phyloP scores from a whole-genome alignment of 139 green algal species.

The Chlorella sp. region DNA sequence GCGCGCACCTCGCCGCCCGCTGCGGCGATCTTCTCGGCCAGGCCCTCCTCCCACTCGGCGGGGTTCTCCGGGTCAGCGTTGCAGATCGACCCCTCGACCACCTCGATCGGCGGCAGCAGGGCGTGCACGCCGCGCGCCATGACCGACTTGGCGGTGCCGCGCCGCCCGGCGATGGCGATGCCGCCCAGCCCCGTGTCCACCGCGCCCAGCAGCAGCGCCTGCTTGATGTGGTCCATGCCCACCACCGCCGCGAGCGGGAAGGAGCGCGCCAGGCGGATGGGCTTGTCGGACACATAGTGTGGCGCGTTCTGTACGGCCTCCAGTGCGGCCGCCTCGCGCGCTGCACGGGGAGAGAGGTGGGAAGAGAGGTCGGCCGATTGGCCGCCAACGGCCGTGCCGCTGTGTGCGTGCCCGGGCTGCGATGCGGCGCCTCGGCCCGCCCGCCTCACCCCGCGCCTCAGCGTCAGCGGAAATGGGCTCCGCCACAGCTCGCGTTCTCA shows the following conservation, averaged over 20 bases:
- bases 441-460: too few species aligned
- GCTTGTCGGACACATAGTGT: constrained; percentile 24
- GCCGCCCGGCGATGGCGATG: constrained; percentile 90
- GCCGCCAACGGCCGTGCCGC: too few species aligned
- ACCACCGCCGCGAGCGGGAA: constrained; percentile 88
- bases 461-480: too few species aligned
- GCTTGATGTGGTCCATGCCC: constrained; percentile 95
- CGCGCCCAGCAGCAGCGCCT: constrained; percentile 96
- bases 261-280: constrained; percentile 46
- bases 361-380: too few species aligned
- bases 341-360: constrained; percentile 22
- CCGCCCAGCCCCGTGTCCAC: constrained; percentile 90
- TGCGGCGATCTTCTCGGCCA: constrained; percentile 67
- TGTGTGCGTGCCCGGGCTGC: too few species aligned
- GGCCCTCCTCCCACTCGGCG: constrained; percentile 83
- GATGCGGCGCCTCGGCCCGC: too few species aligned
- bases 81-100: constrained; percentile 88
- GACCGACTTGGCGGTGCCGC: constrained; percentile 96
- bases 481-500: too few species aligned
- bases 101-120: constrained; percentile 97
- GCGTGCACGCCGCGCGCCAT: constrained; percentile 96
- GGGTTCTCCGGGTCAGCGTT: constrained; percentile 94
- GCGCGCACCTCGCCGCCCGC: constrained; percentile 40
- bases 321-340: constrained; percentile 19
- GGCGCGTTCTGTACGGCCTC: constrained; percentile 22